These are phyloP conservation scores for Hypoxylon sp. DNA, from an alignment of 2,329 filamentous ascomycete genomes.

Conservation along the genomic window DNA sequence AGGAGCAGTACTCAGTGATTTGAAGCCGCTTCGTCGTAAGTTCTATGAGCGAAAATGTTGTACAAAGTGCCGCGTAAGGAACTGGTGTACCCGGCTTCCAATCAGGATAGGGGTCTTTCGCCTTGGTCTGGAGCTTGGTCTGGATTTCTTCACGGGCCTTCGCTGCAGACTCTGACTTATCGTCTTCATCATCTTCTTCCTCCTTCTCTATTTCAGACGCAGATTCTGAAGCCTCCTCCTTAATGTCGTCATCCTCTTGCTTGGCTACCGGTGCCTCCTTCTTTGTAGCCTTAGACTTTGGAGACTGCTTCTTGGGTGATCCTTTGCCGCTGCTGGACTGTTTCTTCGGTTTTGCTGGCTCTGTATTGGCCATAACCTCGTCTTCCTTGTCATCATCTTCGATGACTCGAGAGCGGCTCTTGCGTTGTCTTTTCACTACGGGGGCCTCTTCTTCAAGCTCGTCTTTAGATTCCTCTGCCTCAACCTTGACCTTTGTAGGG, in stretches of 20 bases:
- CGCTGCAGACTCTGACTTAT: slow-evolving; percentile 78
- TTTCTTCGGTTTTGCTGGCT: slow-evolving; percentile 52
- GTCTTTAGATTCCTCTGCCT: slow-evolving; percentile 54
- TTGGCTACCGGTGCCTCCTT: slow-evolving; percentile 42
- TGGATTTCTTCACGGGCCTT: slow-evolving; percentile 88
- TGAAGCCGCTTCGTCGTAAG: slow-evolving; percentile 92
- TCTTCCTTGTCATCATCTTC: slow-evolving; percentile 68
- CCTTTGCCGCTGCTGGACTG: slow-evolving; percentile 51
- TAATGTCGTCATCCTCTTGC: slow-evolving; percentile 58
- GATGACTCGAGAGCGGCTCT: slow-evolving; percentile 60
- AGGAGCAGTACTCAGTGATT: slow-evolving; percentile 89
- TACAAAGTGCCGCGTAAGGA: slow-evolving; percentile 94
- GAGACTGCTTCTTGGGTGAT: slow-evolving; percentile 52
- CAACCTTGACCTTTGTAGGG: slow-evolving; percentile 53
- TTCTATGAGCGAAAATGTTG: slow-evolving; percentile 94
- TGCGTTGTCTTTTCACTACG: slow-evolving; percentile 70
- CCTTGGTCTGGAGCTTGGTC: slow-evolving; percentile 76
- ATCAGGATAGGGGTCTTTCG: slow-evolving; percentile 90
- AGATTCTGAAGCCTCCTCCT: slow-evolving; percentile 58
- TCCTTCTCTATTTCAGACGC: slow-evolving; percentile 66
- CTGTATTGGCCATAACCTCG: slow-evolving; percentile 56
- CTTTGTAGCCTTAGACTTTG: slow-evolving; percentile 43
- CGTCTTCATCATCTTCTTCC: slow-evolving; percentile 68
- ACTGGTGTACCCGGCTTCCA: slow-evolving; percentile 92
- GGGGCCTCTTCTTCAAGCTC: slow-evolving; percentile 69